Evolutionary conservation across 2,329 filamentous ascomycete genomes (phyloP).

Genomic region (Hypomyces rosellus): DNA sequence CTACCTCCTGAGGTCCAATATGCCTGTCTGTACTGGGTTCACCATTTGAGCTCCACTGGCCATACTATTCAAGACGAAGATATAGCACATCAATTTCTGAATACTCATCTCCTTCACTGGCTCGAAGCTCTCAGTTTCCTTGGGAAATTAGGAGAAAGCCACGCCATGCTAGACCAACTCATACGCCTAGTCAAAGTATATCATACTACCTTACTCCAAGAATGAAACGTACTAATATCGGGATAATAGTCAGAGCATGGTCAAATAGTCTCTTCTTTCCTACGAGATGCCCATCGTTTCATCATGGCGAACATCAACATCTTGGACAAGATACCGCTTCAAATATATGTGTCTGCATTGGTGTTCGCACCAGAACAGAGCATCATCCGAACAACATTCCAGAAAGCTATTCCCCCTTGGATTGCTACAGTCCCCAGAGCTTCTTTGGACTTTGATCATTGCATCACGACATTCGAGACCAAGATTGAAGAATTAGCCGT

Average conservation of each 20-base stretch:
- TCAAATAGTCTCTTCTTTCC: not conserved
- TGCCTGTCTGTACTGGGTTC: slow-evolving; percentile 33
- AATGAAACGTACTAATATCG: not conserved
- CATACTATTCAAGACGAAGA: slow-evolving; percentile 22
- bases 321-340: slow-evolving; percentile 18
- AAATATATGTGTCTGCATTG: slow-evolving; percentile 21
- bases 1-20: slow-evolving; percentile 31
- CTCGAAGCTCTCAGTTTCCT: slow-evolving; percentile 32
- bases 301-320: slow-evolving; percentile 3
- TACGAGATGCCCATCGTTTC: slow-evolving; percentile 16
- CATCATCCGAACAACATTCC: slow-evolving; percentile 11
- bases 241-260: not conserved
- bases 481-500: accelerated
- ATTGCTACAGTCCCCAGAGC: not conserved
- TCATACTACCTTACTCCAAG: not conserved
- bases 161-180: slow-evolving; percentile 7
- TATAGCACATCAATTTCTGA: slow-evolving; percentile 28
- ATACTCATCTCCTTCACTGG: slow-evolving; percentile 35
- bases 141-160: slow-evolving; percentile 13
- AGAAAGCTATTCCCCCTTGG: slow-evolving; percentile 12
- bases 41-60: slow-evolving; percentile 26
- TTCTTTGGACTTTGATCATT: not conserved
- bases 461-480: not conserved
- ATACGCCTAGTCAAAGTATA: not conserved
- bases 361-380: slow-evolving; percentile 19